Base-by-base conservation (phyloP, 768 basidiomycete genomes). In the Leccinellum albellum region DNA sequence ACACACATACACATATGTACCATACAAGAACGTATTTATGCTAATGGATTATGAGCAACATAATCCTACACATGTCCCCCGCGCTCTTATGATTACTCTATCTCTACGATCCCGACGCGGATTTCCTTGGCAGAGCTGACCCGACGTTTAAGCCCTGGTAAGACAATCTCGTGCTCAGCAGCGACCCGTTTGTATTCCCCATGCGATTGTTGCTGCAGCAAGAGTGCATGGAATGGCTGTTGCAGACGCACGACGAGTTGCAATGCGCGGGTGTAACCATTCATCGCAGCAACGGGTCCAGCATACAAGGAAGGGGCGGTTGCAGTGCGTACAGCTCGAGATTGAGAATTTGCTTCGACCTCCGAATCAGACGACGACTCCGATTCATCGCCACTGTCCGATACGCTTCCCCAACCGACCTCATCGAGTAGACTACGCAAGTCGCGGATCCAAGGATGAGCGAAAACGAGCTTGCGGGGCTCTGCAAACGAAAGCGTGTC, bases 401-500 rank as follows among this genome's bases (percentile, higher is more conserved):
- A 15, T 7, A 17, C 8, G 14, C 21, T 20, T 23, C 35, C 32
- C 51, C 20, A 26, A 15, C 15, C 33, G 7, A 4, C 21, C 21
- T 37, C 44, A 3, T 55, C 58, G 2, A 40, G 50, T 7, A 46
- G 51, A 20, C 33, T 51, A 2, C 21, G 26, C 5, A 64, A 28
- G 26, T 54, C 51, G 21, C 58, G 53, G 40, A 64, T 32, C 62
- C 62, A 64, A 0, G 58, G 62, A 46, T 55, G 47, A 8, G 52
- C 52, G 15, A 63, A 24, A 47, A 59, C 13, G 14, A 61, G 23
- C 26, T 48, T 52, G 15, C 32, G 45, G 2, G 52, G 40, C 13
- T 58, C 53, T 10, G 1, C 47, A 12, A 40, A 13, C 24, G 59
- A 46, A n/a, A 58, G 32, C 14, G 5, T 24, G 14, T 54, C 50